These are phyloP conservation scores for Terana coerulea DNA, from an alignment of 768 basidiomycete genomes.

Conservation along the genomic window DNA sequence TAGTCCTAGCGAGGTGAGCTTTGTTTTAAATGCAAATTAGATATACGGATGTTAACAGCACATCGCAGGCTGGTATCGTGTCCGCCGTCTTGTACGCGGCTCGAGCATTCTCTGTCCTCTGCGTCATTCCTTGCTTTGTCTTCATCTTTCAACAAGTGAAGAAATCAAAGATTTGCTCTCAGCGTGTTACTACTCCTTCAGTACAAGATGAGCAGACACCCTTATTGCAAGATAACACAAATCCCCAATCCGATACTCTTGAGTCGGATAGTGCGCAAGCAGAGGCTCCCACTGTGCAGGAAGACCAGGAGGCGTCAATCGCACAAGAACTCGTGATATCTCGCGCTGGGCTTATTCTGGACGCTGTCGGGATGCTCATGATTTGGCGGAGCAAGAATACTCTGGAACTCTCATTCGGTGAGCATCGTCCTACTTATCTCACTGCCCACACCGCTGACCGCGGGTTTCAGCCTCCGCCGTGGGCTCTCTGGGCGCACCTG, in stretches of 20 bases:
- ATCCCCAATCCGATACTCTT: too few relatives aligned
- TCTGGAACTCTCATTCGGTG: background rate
- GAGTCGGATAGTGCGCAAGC: background rate
- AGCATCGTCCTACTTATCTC: too few relatives aligned
- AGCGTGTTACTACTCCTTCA: too few relatives aligned
- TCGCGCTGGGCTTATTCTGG: background rate
- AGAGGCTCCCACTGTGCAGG: too few relatives aligned
- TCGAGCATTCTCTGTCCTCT: background rate
- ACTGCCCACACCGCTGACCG: too few relatives aligned
- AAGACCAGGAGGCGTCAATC: background rate
- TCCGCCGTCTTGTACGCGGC: background rate
- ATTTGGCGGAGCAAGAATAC: background rate
- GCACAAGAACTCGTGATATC: background rate
- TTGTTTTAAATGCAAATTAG: too few relatives aligned
- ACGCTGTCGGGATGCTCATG: constrained; percentile 1
- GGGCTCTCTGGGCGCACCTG: background rate
- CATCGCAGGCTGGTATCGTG: background rate
- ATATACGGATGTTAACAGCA: background rate
- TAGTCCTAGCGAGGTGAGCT: background rate
- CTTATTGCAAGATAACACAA: too few relatives aligned
- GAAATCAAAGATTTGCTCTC: too few relatives aligned
- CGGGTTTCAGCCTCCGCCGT: background rate
- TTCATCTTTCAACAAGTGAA: background rate
- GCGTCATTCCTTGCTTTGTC: background rate
- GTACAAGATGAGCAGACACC: too few relatives aligned